A percentile compares a stretch with the other conserved stretches of the same genome.
phyloP scores from a whole-genome alignment of 371 early-diverging fungal species.

The Cladochytrium tenue region DNA sequence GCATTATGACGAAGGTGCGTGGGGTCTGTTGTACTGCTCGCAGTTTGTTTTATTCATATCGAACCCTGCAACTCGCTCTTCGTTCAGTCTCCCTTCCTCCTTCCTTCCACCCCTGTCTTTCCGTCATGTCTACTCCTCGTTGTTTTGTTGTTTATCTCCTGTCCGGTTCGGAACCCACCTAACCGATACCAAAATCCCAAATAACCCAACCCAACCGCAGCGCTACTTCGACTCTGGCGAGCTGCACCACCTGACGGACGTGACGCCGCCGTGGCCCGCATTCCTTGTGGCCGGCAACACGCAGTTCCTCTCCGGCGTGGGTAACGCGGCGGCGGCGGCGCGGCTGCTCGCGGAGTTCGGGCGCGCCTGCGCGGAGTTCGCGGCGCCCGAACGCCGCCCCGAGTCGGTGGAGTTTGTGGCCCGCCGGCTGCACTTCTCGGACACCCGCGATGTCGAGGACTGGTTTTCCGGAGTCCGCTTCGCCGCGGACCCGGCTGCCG shows the following conservation, averaged over 20 bases:
- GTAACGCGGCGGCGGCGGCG: background rate
- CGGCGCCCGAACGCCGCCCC: background rate
- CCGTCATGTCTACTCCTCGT: too few relatives aligned
- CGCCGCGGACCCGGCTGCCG: constrained; percentile 51
- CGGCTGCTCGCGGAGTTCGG: background rate
- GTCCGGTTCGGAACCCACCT: too few relatives aligned
- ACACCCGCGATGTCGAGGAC: constrained; percentile 67
- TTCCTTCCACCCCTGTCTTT: too few relatives aligned
- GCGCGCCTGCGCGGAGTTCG: background rate
- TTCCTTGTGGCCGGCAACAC: constrained; percentile 72
- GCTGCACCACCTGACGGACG: constrained; percentile 71
- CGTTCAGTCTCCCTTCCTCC: too few relatives aligned
- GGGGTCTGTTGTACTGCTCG: too few relatives aligned
- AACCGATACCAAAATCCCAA: too few relatives aligned
- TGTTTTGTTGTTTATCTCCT: too few relatives aligned
- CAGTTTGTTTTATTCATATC: too few relatives aligned
- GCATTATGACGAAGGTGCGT: constrained; percentile 71
- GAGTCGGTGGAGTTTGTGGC: constrained; percentile 44
- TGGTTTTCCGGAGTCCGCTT: constrained; percentile 75
- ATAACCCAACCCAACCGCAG: constrained; percentile 20
- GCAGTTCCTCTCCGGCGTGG: constrained; percentile 23
- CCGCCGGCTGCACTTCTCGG: constrained; percentile 62
- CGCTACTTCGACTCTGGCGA: constrained; percentile 73
- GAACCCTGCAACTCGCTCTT: too few relatives aligned
- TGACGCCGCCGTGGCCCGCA: constrained; percentile 88